Base-by-base conservation (phyloP, 2,329 filamentous ascomycete species). In the Colletotrichum nymphaeae region DNA sequence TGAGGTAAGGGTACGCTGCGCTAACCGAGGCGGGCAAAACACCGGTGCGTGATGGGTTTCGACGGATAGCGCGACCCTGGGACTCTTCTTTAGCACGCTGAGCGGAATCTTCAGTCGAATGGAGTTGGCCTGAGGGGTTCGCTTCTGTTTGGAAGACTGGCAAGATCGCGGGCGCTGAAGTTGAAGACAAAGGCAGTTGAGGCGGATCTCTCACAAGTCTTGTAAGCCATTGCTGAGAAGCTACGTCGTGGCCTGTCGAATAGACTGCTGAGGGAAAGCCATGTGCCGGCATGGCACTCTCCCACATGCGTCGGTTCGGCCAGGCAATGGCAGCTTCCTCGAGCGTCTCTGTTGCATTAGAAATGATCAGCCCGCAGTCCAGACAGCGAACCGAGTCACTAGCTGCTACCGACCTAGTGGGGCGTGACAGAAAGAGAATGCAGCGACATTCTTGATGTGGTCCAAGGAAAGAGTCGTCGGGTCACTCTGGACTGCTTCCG, bases 341-440 rank as follows among this genome's bases (percentile, higher is more conserved):
- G 35, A 97, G 87, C 28, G 95, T 86, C 55, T 93, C 94, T 82
- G 77, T 62, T 76, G 24, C 75, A 26, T 8, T 30, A 37, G 35
- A 73, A 4, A 62, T 70, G 63, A 35, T 46, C 26, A 56, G 16
- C 19, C 8, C 16, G 19, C 42, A 49, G 42, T 30, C 32, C 16
- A 32, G 37, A 14, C 28, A 19, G 37, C 24, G 22, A 58, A 24
- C 3, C 5, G 2, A 42, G 57, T 63, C 22, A 74, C 49, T 8
- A 64, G 28, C 52, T 22, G 0, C 19, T 32, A 82, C 87, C 76
- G 84, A 96, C 94, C 88, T 67, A 93, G 83, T 1, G 95, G 94
- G 42, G 93, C 95, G 84, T 97, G 94, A 78, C 97, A 94, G 78
- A 97, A 97, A 1, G 94, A 92, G 81, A 97, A 97, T 16, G 89